These are phyloP conservation scores for Brassica balearica DNA, from an alignment of 441 rosid species.

Conservation along the genomic window DNA sequence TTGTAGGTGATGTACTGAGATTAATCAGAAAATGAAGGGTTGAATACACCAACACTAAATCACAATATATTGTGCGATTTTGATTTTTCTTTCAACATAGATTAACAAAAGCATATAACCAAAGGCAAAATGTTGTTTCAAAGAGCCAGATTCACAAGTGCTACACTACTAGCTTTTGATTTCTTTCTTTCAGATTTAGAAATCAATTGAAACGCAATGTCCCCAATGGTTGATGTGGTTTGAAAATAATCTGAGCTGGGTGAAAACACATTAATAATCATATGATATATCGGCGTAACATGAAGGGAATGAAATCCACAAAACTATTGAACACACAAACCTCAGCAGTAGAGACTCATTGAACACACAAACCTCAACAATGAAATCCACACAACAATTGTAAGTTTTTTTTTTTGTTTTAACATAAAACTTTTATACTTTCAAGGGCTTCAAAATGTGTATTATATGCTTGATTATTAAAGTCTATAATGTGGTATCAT, in stretches of 20 bases:
- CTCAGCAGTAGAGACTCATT: no score
- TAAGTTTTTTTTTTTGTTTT: no score
- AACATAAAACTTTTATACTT: no score
- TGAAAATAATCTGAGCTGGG: not conserved
- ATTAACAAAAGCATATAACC: not conserved
- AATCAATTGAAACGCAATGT: not conserved
- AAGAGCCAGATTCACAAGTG: not conserved
- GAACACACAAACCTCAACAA: no score
- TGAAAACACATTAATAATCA: not conserved
- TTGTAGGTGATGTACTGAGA: constrained; percentile 87
- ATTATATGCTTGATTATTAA: no score
- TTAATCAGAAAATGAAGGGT: constrained; percentile 68
- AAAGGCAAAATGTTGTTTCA: not conserved
- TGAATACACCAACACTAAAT: constrained; percentile 20
- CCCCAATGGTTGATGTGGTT: not conserved
- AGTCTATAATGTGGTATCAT: no score
- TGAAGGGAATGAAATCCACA: no score
- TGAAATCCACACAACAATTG: no score
- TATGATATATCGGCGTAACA: not conserved
- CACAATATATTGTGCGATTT: constrained; percentile 13
- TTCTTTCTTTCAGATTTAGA: not conserved
- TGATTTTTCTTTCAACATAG: not conserved
- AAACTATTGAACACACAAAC: no score
- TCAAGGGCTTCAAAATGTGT: no score
- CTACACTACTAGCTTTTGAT: constrained; percentile 1